Percentiles rank a stretch among this genome's conserved stretches.
These are phyloP conservation scores for Lactarius sp. DNA, from an alignment of 768 basidiomycete species.

Conservation along the genomic window DNA sequence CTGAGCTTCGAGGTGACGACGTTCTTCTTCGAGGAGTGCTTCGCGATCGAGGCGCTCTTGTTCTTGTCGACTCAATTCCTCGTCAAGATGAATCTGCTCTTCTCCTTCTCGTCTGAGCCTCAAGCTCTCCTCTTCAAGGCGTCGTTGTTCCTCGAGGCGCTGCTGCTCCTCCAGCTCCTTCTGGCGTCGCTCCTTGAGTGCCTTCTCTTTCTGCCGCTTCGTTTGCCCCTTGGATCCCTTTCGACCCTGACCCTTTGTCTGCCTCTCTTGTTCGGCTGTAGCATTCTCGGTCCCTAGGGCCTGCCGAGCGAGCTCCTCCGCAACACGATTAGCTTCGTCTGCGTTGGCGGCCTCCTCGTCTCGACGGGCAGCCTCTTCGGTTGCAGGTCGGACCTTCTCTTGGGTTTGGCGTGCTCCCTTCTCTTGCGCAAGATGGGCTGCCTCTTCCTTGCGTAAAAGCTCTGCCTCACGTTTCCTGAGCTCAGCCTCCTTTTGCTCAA, in stretches of 20 bases:
- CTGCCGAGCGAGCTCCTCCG: neutral
- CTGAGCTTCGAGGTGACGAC: neutral
- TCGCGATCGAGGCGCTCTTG: conserved; percentile 9
- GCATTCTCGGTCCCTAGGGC: neutral
- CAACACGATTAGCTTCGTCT: neutral
- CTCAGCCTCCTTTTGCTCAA: conserved; percentile 20
- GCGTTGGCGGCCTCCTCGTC: conserved; percentile 6
- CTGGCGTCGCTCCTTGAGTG: conserved; percentile 15
- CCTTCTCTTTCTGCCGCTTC: conserved; percentile 21
- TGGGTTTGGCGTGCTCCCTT: too few relatives aligned
- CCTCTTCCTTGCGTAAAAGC: conserved; percentile 16
- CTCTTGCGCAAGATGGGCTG: neutral
- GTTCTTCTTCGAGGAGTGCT: neutral
- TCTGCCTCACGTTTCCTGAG: conserved; percentile 21
- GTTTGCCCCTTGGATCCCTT: conserved; percentile 14
- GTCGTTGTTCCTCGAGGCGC: conserved; percentile 29
- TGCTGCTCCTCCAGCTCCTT: conserved; percentile 12
- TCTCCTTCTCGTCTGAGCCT: conserved; percentile 15
- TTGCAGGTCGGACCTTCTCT: neutral
- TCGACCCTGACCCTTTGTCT: too few relatives aligned
- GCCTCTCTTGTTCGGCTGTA: too few relatives aligned
- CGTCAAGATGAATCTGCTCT: neutral
- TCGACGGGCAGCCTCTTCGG: neutral
- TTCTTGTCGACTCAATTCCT: neutral
- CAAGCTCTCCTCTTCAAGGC: conserved; percentile 1